A percentile compares a stretch with the other conserved stretches of the same genome.
Evolutionary conservation across 768 basidiomycete species (phyloP).

Genomic region (Podaxis sp.): DNA sequence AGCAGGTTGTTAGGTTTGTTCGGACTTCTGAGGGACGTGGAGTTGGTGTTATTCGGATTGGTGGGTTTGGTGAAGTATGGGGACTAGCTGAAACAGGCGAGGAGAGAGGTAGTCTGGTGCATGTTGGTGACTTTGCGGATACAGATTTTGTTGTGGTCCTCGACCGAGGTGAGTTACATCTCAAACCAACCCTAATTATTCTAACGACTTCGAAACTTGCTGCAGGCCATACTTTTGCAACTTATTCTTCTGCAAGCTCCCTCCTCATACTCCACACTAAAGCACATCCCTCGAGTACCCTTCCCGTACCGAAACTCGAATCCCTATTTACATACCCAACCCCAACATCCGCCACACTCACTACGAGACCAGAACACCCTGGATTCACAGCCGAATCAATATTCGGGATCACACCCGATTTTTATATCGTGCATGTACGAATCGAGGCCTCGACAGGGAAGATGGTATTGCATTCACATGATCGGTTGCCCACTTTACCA

Average conservation of each 20-base stretch:
- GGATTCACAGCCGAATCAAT: constrained; percentile 43
- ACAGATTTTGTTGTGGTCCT: constrained; percentile 71
- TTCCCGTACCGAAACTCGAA: constrained; percentile 47
- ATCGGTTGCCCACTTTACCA: constrained; percentile 46
- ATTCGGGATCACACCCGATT: constrained; percentile 61
- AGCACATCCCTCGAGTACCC: constrained; percentile 27
- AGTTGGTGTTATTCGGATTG: constrained; percentile 57
- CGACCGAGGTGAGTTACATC: constrained; percentile 42
- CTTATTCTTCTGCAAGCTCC: constrained; percentile 54
- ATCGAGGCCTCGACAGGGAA: constrained; percentile 27
- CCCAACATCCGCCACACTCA: constrained; percentile 17
- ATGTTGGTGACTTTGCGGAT: constrained; percentile 46
- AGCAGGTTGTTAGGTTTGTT: constrained; percentile 56
- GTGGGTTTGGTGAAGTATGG: constrained; percentile 64
- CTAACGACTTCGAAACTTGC: background rate
- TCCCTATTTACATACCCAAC: constrained; percentile 67
- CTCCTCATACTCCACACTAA: constrained; percentile 54
- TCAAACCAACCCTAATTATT: too few species aligned
- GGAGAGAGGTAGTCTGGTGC: constrained; percentile 31
- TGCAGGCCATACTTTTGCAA: constrained; percentile 9
- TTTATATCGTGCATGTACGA: constrained; percentile 55
- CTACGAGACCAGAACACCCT: background rate
- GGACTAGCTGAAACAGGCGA: constrained; percentile 42
- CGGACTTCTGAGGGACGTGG: constrained; percentile 79
- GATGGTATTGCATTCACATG: constrained; percentile 43